Evolutionary conservation across 2,329 filamentous ascomycete species (phyloP), one percentile per base, ranked within the genome.

Genomic region (Nigrograna mackinnonii): DNA sequence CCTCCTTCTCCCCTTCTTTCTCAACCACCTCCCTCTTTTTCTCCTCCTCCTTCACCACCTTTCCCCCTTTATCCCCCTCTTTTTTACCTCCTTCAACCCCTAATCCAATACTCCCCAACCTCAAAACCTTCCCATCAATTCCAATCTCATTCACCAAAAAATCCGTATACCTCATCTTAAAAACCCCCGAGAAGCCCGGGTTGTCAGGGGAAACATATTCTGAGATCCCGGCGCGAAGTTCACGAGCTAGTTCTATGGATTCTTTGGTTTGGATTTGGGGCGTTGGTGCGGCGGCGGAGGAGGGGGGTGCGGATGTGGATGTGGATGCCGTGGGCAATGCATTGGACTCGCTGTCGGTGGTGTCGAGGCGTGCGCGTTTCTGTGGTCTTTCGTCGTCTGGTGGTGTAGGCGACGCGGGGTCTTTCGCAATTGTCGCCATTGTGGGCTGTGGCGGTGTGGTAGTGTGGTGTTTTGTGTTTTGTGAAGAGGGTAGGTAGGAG

Each of bases 81-180:
- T 30, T 6, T 38, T n/a, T 49, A 60, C 39, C 42, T 36, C 33
- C 43, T 20, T 33, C 32, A 37, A 58, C 28, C 12, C 37, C 36
- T 5, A 5, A 49, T n/a, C 46, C 53, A 7, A 78, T 64, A 37
- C 74, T 77, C 37, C 69, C 74, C 20, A 95, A 74, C 65, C 91
- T 89, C 35, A 91, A 68, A 7, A 95, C 88, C 40, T 83, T 71
- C 13, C 91, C 91, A 59, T 86, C 81, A 21, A 85, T 83, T 16
- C 80, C 74, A 49, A 96, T 92, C 68, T 96, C 91, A 61, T 95
- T 91, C 56, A 96, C 91, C 55, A 94, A 76, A 58, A 96, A 96
- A 66, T 96, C 91, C 4, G 91, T 92, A 68, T 91, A 96, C 53
- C 83, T 78, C 61, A 86, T 83, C 74, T 89, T 89, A 58, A 89